A percentile compares a stretch with the other conserved stretches of the same genome.
Conservation (phyloP, 202 grass and related monocot species). For the Zoysia matrella region DNA sequence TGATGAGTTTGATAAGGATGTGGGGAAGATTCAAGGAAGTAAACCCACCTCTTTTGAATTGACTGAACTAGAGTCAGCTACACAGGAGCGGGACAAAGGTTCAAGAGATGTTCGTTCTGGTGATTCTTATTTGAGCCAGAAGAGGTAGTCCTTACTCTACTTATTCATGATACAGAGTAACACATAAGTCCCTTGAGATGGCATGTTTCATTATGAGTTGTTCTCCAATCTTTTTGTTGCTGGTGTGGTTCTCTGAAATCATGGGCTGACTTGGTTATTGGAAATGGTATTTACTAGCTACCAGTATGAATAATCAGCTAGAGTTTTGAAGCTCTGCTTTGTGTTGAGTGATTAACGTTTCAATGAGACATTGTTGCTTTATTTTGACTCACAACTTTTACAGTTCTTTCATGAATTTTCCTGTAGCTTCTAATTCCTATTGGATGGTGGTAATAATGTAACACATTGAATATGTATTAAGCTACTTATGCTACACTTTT, state of each 20-base stretch:
- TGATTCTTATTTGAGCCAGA: conserved; percentile 90
- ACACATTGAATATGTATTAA: conserved; percentile 9
- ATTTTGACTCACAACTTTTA: background rate
- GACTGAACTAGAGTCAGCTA: conserved; percentile 45
- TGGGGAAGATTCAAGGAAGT: conserved; percentile 28
- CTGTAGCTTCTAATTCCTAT: conserved; percentile 4
- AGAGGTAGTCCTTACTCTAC: conserved; percentile 58
- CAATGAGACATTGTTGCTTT: background rate
- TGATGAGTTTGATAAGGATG: conserved; percentile 45
- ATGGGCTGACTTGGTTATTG: no score
- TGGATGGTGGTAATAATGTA: conserved; percentile 17
- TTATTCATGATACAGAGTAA: conserved; percentile 4
- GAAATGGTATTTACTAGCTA: background rate
- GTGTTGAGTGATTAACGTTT: background rate
- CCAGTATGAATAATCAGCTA: conserved; percentile 4
- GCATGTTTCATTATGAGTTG: background rate
- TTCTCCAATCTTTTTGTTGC: background rate
- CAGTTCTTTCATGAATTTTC: conserved; percentile 23
- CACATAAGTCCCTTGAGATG: background rate
- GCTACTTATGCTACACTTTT: background rate
- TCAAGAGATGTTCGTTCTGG: conserved; percentile 8
- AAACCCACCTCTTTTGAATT: conserved; percentile 26
- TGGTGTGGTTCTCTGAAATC: background rate
- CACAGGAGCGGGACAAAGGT: conserved; percentile 21
- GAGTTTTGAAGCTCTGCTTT: background rate